Base-by-base conservation (phyloP, 148 eudicot genomes). In the Rhododendron ovatum region DNA sequence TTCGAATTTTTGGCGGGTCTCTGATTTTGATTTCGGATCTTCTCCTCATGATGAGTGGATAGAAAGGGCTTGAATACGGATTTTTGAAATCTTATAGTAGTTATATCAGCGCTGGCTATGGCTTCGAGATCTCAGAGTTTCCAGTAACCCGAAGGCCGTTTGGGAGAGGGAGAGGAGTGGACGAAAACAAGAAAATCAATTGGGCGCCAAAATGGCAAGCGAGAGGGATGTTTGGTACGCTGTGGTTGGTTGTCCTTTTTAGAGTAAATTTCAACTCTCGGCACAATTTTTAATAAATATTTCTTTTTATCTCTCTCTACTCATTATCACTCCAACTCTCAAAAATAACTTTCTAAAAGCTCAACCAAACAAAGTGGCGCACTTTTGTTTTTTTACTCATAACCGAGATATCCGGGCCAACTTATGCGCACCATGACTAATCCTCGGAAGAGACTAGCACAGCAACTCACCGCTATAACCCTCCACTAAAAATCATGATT, bases 191-290 rank as follows among this genome's bases (percentile, higher is more conserved):
- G 65, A 53, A 59, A 10, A 14, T 57, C 51, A 28, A 14, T 74
- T 73, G 41, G 85, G 88, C 84, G 87, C 84, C 84, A 86, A 81
- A 81, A 86, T 45, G 87, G 24, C 78, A 22, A 20, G 67, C 51
- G 75, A 13, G 5, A 55, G 61, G 18, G 78, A 0, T 30, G 50
- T 15, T 41, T 6, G 39, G n/a, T n/a, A n/a, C n/a, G n/a, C n/a
- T n/a, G n/a, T n/a, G n/a, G n/a, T n/a, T n/a, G n/a, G n/a, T n/a
- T n/a, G n/a, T n/a, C n/a, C n/a, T n/a, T n/a, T n/a, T n/a, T n/a
- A n/a, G n/a, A n/a, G n/a, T n/a, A n/a, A n/a, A n/a, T n/a, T n/a
- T n/a, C n/a, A n/a, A n/a, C n/a, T n/a, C n/a, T n/a, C n/a, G n/a
- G n/a, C n/a, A n/a, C n/a, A n/a, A n/a, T n/a, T n/a, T n/a, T n/a